These are phyloP conservation scores for Entomortierella parvispora DNA, from an alignment of 192 early-diverging fungal species.

Conservation along the genomic window DNA sequence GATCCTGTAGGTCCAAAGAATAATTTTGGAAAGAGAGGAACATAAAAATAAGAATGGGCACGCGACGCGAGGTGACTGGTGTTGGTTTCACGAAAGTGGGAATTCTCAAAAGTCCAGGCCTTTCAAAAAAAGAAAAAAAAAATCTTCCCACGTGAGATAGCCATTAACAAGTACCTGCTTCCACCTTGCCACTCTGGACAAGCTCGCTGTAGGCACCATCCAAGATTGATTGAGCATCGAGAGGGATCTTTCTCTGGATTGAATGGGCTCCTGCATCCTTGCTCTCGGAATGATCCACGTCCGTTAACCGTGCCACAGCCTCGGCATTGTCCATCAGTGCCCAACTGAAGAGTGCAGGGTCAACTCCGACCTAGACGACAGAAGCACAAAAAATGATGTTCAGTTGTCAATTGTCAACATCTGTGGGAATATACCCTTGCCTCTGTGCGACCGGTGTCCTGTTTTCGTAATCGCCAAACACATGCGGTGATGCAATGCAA, in stretches of 20 bases:
- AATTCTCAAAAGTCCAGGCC: too few species aligned
- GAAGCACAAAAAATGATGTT: neutral
- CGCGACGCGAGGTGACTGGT: too few species aligned
- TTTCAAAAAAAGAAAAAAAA: neutral
- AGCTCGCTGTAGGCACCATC: conserved; percentile 61
- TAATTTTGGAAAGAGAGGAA: neutral
- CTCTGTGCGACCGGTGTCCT: too few species aligned
- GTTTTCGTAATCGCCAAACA: too few species aligned
- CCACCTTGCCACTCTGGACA: conserved; percentile 59
- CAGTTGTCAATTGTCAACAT: too few species aligned
- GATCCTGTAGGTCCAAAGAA: conserved; percentile 44
- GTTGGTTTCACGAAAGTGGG: too few species aligned
- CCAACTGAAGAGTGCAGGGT: conserved; percentile 66
- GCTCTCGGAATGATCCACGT: conserved; percentile 19
- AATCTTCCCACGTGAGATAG: neutral
- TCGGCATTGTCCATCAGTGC: conserved; percentile 71
- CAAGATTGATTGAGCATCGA: conserved; percentile 64
- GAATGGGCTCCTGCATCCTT: too few species aligned
- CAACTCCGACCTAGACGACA: conserved; percentile 45
- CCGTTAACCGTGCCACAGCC: conserved; percentile 48
- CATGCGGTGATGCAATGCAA: too few species aligned
- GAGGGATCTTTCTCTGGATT: conserved; percentile 13
- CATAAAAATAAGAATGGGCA: neutral
- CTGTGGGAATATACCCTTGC: too few species aligned
- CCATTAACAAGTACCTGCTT: conserved; percentile 49